A percentile compares a stretch with the other conserved stretches of the same genome.
Evolutionary conservation across 306 rosid genomes (phyloP).

Genomic region (Medicago arabica): DNA sequence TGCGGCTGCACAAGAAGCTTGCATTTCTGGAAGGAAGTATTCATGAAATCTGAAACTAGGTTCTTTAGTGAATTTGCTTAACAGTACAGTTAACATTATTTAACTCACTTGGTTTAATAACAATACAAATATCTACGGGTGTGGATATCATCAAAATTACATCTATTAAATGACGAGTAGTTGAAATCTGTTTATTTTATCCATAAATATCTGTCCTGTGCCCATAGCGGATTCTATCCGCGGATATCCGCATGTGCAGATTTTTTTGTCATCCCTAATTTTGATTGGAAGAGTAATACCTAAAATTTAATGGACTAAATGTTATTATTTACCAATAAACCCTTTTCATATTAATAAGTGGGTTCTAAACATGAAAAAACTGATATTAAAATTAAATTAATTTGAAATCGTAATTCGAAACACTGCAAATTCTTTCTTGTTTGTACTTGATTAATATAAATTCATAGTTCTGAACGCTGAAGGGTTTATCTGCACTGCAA

Average conservation of each 20-base stretch:
- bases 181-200: too few species aligned
- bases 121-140: too few species aligned
- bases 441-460: neutral
- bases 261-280: too few species aligned
- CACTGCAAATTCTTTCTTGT: neutral
- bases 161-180: too few species aligned
- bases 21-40: constrained; percentile 54
- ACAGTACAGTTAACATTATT: neutral
- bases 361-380: neutral
- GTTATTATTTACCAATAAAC: too few species aligned
- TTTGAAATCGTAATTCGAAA: neutral
- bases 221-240: too few species aligned
- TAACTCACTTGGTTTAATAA: too few species aligned
- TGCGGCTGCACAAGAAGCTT: constrained; percentile 53
- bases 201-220: too few species aligned
- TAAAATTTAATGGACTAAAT: too few species aligned
- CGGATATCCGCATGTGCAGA: too few species aligned
- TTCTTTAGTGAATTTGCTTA: constrained; percentile 5
- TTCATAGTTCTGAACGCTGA: neutral
- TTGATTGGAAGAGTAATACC: too few species aligned
- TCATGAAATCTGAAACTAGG: constrained; percentile 21
- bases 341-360: neutral
- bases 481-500: neutral
- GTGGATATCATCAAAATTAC: too few species aligned
- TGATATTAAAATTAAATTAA: neutral